A percentile compares a stretch with the other conserved stretches of the same genome.
Evolutionary conservation across 129 eudicot species (phyloP).

Genomic region (Artemisia argyi): DNA sequence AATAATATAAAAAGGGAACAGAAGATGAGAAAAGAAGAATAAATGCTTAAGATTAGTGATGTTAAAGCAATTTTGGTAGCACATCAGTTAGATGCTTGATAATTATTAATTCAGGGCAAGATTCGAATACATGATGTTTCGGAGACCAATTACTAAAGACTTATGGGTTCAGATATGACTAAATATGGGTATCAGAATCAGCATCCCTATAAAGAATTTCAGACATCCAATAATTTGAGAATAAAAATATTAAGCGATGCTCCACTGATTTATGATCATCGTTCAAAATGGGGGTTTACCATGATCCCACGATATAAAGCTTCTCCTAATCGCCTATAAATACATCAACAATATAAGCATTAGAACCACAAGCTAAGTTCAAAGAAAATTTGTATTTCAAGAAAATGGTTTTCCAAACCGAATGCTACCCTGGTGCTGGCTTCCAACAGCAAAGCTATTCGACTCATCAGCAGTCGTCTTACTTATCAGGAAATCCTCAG

Average conservation of each 20-base stretch:
- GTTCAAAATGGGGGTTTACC: background rate
- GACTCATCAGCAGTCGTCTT: conserved; percentile 25
- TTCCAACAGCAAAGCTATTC: conserved; percentile 36
- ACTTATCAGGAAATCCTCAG: conserved; percentile 11
- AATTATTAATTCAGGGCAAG: background rate
- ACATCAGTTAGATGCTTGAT: background rate
- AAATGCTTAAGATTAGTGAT: conserved; percentile 23
- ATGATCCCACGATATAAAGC: conserved; percentile 14
- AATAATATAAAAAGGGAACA: background rate
- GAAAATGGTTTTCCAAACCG: conserved; percentile 44
- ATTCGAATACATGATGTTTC: background rate
- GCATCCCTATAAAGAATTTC: background rate
- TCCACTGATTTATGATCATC: background rate
- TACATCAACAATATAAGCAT: conserved; percentile 23
- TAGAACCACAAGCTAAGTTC: conserved; percentile 6
- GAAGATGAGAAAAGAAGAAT: background rate
- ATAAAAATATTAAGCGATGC: too few relatives aligned
- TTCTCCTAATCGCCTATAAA: conserved; percentile 39
- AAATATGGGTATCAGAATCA: background rate
- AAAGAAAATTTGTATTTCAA: conserved; percentile 6
- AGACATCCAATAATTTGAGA: too few relatives aligned
- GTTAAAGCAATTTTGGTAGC: conserved; percentile 16
- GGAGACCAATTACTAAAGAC: too few relatives aligned
- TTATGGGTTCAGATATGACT: too few relatives aligned
- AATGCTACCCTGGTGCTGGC: conserved; percentile 16